Conservation (phyloP, 78 protist species). For the Protostelium mycophagum region DNA sequence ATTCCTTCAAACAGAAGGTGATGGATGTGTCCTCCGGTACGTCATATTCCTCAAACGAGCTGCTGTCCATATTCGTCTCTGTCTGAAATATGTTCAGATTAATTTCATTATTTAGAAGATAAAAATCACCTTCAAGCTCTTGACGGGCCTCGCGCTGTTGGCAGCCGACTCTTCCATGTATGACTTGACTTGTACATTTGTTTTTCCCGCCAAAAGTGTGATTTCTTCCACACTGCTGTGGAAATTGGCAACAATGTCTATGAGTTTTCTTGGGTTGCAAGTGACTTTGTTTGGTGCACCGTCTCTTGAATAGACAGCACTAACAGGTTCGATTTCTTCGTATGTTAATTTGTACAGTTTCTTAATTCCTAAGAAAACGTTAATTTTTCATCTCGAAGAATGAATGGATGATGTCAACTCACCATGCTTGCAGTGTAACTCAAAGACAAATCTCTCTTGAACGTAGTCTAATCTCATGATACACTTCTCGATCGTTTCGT, state of each 20-base stretch:
- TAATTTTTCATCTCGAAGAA: too few relatives aligned
- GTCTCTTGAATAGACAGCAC: neutral
- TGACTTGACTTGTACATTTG: neutral
- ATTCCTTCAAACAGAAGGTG: neutral
- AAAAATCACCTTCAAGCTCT: too few relatives aligned
- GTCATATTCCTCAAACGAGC: neutral
- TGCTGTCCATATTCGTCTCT: neutral
- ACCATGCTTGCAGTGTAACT: neutral
- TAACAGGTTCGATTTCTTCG: neutral
- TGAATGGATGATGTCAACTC: neutral
- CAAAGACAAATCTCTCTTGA: neutral
- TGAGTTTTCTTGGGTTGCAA: neutral
- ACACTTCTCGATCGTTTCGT: neutral
- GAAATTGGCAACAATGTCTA: neutral
- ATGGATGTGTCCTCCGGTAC: neutral
- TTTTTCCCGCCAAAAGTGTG: neutral
- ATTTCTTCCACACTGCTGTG: neutral
- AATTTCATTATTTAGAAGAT: too few relatives aligned
- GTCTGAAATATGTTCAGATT: neutral
- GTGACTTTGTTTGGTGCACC: neutral
- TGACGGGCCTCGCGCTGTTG: neutral
- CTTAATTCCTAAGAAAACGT: neutral
- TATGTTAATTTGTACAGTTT: neutral
- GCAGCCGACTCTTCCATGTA: neutral
- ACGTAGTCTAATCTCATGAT: neutral